These are phyloP conservation scores for Salix koriyanagi DNA, from an alignment of 345 rosid genomes.

Conservation along the genomic window DNA sequence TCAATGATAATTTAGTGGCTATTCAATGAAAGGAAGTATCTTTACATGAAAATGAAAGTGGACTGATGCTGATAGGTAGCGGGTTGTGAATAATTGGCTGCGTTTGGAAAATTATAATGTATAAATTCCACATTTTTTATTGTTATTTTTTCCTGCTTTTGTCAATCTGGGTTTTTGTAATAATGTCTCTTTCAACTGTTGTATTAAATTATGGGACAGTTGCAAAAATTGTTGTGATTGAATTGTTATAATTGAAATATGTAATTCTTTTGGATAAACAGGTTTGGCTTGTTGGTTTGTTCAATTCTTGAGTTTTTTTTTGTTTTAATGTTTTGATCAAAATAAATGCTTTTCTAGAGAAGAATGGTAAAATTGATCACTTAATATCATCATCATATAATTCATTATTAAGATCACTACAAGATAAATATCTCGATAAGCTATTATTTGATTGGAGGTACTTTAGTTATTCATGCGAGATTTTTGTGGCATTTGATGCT, in stretches of 20 bases:
- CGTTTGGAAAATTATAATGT: neutral
- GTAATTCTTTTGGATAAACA: neutral
- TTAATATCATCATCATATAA: neutral
- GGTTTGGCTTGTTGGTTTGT: neutral
- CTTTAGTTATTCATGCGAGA: neutral
- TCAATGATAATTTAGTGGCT: neutral
- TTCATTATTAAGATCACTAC: neutral
- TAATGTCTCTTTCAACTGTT: neutral
- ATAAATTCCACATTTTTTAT: too few species aligned
- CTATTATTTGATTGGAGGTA: neutral
- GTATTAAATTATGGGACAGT: neutral
- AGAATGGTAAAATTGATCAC: neutral
- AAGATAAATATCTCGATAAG: neutral
- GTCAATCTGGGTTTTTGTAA: neutral
- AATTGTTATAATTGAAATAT: neutral
- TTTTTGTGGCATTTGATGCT: neutral
- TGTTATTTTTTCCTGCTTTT: neutral
- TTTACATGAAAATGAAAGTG: neutral
- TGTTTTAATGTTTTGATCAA: too few species aligned
- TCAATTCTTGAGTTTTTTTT: neutral
- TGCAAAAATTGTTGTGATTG: neutral
- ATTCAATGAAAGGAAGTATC: neutral
- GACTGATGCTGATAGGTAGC: neutral
- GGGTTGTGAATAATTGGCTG: neutral
- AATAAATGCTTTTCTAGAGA: neutral